These are phyloP conservation scores for Athelia psychrophila DNA, from an alignment of 1,284 basidiomycete species.

Conservation along the genomic window DNA sequence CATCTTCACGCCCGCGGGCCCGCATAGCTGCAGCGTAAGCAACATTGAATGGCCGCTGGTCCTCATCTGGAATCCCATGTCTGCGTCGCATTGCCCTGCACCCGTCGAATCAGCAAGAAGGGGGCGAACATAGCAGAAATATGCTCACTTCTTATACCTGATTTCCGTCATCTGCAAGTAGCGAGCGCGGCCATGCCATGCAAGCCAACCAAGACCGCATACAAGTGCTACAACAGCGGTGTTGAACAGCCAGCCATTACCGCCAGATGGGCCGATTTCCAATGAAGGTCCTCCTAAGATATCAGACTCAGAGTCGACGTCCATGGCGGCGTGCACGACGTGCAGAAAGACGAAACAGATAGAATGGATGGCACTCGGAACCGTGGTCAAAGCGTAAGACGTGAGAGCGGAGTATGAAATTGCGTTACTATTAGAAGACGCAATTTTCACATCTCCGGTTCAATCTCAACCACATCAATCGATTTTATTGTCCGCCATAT, in stretches of 20 bases:
- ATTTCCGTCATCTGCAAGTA: background rate
- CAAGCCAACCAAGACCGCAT: background rate
- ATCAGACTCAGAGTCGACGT: slow-evolving; percentile 59
- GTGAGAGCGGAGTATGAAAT: background rate
- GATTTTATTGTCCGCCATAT: background rate
- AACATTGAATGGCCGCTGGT: slow-evolving; percentile 77
- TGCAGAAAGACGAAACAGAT: slow-evolving; percentile 13
- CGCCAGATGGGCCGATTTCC: slow-evolving; percentile 15
- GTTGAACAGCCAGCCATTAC: background rate
- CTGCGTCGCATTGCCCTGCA: slow-evolving; percentile 54
- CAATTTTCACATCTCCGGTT: background rate
- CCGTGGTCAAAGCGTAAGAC: slow-evolving; percentile 4
- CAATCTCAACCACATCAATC: background rate
- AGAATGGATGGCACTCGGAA: slow-evolving; percentile 3
- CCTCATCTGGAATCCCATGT: slow-evolving; percentile 78
- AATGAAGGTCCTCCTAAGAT: slow-evolving; percentile 59
- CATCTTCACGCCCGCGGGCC: slow-evolving; percentile 40
- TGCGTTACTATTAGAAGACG: background rate
- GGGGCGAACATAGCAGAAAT: background rate
- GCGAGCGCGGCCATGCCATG: background rate
- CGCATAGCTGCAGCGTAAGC: slow-evolving; percentile 70
- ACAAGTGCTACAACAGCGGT: background rate
- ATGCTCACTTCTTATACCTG: background rate
- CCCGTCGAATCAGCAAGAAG: slow-evolving; percentile 24
- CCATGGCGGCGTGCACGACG: slow-evolving; percentile 40